Percentiles rank a stretch among this genome's conserved stretches.
phyloP scores from a whole-genome alignment of 371 early-diverging fungal genomes.

The Mortierella sp. region DNA sequence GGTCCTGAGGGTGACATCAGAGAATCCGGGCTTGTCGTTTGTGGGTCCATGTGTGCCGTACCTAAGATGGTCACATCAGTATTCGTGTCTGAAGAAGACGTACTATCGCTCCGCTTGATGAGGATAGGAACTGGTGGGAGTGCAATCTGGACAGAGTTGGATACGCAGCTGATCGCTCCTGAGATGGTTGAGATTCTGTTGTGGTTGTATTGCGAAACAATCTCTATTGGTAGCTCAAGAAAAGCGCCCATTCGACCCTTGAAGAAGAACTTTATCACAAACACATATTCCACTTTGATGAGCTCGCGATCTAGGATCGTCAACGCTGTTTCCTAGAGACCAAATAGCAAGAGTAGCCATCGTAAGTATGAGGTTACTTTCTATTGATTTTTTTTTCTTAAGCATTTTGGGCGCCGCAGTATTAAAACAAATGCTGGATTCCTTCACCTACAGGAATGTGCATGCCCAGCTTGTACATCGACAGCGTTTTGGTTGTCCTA shows the following conservation, averaged over 20 bases:
- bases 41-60: too few relatives aligned
- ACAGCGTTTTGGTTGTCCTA: constrained; percentile 37
- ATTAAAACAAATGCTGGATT: background rate
- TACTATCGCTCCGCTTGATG: constrained; percentile 16
- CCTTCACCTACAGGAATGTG: constrained; percentile 38
- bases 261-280: constrained; percentile 51
- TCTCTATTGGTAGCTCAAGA: constrained; percentile 46
- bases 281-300: constrained; percentile 41
- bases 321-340: constrained; percentile 31
- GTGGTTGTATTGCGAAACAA: constrained; percentile 47
- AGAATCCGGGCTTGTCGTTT: too few relatives aligned
- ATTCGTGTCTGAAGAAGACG: too few relatives aligned
- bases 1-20: background rate
- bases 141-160: constrained; percentile 47
- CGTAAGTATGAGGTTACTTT: too few relatives aligned
- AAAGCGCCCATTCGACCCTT: constrained; percentile 47
- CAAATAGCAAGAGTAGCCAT: background rate
- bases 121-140: constrained; percentile 39
- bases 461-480: constrained; percentile 45
- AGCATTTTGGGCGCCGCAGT: background rate
- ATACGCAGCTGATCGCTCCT: constrained; percentile 42
- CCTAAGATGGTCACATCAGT: too few relatives aligned
- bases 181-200: constrained; percentile 49
- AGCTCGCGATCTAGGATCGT: constrained; percentile 41
- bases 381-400: background rate